Base-by-base conservation (phyloP, 768 basidiomycete genomes). In the Austroboletus eburneus region DNA sequence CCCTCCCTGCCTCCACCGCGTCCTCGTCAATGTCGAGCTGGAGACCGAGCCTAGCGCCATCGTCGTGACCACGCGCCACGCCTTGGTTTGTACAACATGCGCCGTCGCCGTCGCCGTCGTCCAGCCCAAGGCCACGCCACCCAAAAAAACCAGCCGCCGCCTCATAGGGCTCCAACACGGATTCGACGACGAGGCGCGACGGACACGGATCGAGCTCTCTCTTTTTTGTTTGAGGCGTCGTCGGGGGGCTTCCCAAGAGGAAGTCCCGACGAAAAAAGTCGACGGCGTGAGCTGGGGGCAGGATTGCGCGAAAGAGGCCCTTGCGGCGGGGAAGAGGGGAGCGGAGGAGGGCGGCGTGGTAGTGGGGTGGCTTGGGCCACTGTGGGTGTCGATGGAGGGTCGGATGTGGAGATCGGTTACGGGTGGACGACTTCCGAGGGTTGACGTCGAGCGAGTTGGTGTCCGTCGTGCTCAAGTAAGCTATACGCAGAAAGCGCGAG, bases 71-170 rank as follows among this genome's bases (percentile, higher is more conserved):
- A n/a, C n/a, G n/a, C n/a, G n/a, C n/a, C n/a, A n/a, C n/a, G n/a
- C 7, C 43, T 27, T 25, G 14, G 10, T n/a, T 20, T 42, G 48
- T 42, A 16, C 34, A 36, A 25, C 17, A 12, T 1, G 20, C 43
- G 17, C 23, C 38, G 17, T 36, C 34, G 3, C 27, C 16, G 5
- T 8, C 25, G 16, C 36, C 27, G 44, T 42, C 21, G 18, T 45
- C 61, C 12, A 50, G 20, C 16, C 59, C 53, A 25, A 63, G 50
- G 20, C 62, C 62, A 20, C 48, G 51, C 62, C 62, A 64, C 4
- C 62, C 62, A 42, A 46, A 64, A 55, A 63, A 63, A 39, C 59
- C 62, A 4, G 57, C 53, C 1, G 63, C 55, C 0, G 63, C 57
- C 42, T 63, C 62, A 45, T 63, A 63, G 12, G 62, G 49, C 16